Evolutionary conservation across 495 filamentous ascomycete genomes (phyloP).

Genomic region (Stereocaulon alpinum): DNA sequence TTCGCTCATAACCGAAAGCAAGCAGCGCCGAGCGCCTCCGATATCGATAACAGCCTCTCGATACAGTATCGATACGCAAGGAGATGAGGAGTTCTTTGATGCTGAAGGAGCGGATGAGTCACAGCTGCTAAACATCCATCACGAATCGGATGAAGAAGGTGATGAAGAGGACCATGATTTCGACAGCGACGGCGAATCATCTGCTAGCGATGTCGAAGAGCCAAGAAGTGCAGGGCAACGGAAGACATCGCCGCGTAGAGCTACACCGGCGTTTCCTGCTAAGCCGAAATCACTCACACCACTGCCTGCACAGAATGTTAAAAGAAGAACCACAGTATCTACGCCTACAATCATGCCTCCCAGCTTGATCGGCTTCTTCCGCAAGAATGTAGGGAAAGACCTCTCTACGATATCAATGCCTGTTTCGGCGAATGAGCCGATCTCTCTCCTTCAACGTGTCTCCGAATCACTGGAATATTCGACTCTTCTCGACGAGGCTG

Average conservation of each 20-base stretch:
- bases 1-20: constrained; percentile 61
- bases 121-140: constrained; percentile 62
- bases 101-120: constrained; percentile 61
- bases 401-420: constrained; percentile 94
- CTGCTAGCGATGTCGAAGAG: constrained; percentile 45
- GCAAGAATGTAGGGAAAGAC: constrained; percentile 97
- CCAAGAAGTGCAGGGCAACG: constrained; percentile 28
- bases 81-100: constrained; percentile 86
- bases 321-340: constrained; percentile 59
- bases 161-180: constrained; percentile 25
- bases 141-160: constrained; percentile 48
- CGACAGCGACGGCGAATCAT: constrained; percentile 40
- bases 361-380: constrained; percentile 82
- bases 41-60: constrained; percentile 45
- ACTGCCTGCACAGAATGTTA: constrained; percentile 57
- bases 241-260: constrained; percentile 24
- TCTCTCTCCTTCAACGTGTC: constrained; percentile 74
- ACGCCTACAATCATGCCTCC: constrained; percentile 68
- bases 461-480: constrained; percentile 88
- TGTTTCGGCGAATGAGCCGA: constrained; percentile 89
- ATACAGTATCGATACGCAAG: constrained; percentile 67
- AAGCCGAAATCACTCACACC: constrained; percentile 68
- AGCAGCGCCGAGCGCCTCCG: constrained; percentile 56
- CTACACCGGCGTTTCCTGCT: constrained; percentile 53
- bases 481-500: constrained; percentile 65